Evolutionary conservation across 2,329 filamentous ascomycete genomes (phyloP).

Genomic region (Emmonsia crescens): DNA sequence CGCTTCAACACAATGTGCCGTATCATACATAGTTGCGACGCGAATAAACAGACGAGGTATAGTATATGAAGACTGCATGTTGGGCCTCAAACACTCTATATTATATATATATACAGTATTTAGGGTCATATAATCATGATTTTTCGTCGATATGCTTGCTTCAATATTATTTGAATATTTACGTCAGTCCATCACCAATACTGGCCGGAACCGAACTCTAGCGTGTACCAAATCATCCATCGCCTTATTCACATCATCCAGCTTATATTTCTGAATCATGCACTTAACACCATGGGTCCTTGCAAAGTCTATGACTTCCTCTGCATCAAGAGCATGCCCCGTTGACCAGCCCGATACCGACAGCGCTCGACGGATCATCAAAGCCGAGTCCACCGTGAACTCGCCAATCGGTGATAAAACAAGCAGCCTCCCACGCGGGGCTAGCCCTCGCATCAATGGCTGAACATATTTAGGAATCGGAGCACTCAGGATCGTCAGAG

Average conservation of each 20-base stretch:
- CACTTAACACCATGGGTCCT: conserved; percentile 39
- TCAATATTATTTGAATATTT: not conserved
- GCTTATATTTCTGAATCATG: conserved; percentile 43
- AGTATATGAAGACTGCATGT: no score
- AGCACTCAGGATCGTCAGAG: conserved; percentile 28
- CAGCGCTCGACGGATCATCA: conserved; percentile 33
- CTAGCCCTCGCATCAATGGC: conserved; percentile 25
- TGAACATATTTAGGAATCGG: conserved; percentile 25
- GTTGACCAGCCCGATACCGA: conserved; percentile 43
- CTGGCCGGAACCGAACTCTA: conserved; percentile 41
- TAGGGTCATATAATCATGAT: not conserved
- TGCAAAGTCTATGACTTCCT: conserved; percentile 44
- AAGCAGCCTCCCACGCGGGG: conserved; percentile 26
- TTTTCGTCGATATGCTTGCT: not conserved
- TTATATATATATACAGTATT: no score
- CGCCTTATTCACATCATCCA: conserved; percentile 41
- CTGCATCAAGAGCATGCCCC: conserved; percentile 43
- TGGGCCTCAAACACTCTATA: no score
- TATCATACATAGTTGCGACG: no score
- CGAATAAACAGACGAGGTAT: no score
- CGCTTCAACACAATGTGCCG: no score
- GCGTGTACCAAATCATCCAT: conserved; percentile 40
- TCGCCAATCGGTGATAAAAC: conserved; percentile 21
- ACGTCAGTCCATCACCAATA: conserved; percentile 35
- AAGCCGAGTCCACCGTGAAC: conserved; percentile 7